Base-by-base conservation (phyloP, 1,284 basidiomycete genomes). In the Athelia sp. region DNA sequence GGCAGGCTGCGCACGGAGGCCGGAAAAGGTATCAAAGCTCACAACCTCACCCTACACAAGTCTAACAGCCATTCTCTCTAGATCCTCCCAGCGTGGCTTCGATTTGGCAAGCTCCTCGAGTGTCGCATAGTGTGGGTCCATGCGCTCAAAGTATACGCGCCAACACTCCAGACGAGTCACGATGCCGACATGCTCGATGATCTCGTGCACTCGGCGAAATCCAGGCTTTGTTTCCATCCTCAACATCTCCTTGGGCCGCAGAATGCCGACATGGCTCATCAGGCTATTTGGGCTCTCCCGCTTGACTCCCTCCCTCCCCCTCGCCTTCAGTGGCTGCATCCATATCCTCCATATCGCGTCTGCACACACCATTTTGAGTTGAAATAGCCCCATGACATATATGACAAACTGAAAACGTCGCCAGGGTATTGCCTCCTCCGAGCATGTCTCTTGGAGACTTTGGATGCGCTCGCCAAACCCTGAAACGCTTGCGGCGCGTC, bases 311-410 rank as follows among this genome's bases (percentile, higher is more conserved):
- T 29, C 26, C 26, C 13, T 29, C 26, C 26, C 26, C 2, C 52
- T 49, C 0, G 56, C 49, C 1, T 17, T 29, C 13, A 53, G 54
- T 0, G 54, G 56, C 2, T 48, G 24, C 14, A 69, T 59, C 11
- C 59, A 62, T 0, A 62, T 53, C 2, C 61, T 46, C 64, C 65
- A 72, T 1, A 73, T 49, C 0, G 68, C 62, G 52, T 72, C 66
- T 0, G 62, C 63, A 13, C 58, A 62, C 0, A 67, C 69, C 71
- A 72, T 72, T 51, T 68, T 66, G 24, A 67, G 50, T 38, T 73
- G 70, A 45, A 73, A 73, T 2, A 70, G 53, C 0, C 70, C 70
- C 9, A 61, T 46, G 0, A 69, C 53, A 46, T 61, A 65, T 6
- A 70, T 56, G 1, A 69, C 51, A 34, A 50, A 58, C 45, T 67